Percentiles rank a stretch among this genome's conserved stretches.
These are phyloP conservation scores for Yarrowia sp. DNA, from an alignment of 805 yeast genomes.

Conservation along the genomic window DNA sequence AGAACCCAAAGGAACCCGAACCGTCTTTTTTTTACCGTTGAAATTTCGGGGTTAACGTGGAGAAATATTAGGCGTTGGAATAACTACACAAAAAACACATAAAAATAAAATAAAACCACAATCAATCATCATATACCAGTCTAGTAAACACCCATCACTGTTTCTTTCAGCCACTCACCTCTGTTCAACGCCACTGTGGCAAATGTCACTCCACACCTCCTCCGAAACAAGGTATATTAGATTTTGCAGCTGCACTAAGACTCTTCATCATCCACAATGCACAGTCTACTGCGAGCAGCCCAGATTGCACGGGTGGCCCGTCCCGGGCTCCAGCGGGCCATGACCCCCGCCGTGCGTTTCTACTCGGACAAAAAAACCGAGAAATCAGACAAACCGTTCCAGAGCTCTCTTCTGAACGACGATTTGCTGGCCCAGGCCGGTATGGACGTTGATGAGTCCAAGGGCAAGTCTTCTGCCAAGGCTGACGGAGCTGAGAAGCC, in stretches of 20 bases:
- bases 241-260: constrained; percentile 7
- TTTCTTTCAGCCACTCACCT: background rate
- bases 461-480: constrained; percentile 28
- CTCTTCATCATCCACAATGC: constrained; percentile 22
- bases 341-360: constrained; percentile 24
- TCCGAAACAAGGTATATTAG: constrained; percentile 15
- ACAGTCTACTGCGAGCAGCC: constrained; percentile 26
- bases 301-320: constrained; percentile 26
- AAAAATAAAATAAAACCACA: background rate
- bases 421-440: constrained; percentile 84
- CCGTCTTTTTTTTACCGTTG: background rate
- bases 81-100: background rate
- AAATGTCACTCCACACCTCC: background rate
- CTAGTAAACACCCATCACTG: no score
- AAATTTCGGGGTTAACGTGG: constrained; percentile 8
- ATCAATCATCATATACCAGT: no score
- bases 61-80: background rate
- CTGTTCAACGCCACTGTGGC: background rate
- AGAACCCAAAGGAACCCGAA: constrained; percentile 4
- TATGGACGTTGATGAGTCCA: constrained; percentile 49
- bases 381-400: constrained; percentile 31
- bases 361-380: constrained; percentile 33
- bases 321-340: constrained; percentile 8
- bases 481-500: constrained; percentile 20
- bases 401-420: constrained; percentile 66